Base-by-base conservation (phyloP, 352 stramenopile genomes). In the Pythium dissotocum region DNA sequence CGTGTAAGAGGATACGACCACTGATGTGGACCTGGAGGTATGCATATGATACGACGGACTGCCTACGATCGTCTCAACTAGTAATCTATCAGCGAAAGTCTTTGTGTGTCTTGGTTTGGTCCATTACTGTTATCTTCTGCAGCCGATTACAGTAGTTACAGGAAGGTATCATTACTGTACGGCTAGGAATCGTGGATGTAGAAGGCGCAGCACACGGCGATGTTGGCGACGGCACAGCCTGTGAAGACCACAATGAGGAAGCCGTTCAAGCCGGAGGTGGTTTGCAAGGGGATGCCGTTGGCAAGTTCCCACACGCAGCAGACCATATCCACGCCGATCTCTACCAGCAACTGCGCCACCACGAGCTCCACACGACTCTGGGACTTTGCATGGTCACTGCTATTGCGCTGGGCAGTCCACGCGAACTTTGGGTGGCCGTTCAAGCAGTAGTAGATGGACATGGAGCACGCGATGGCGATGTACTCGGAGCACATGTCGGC, bases 401-500 rank as follows among this genome's bases (percentile, higher is more conserved):
- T 60, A 44, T 3, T 21, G 16, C 40, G 32, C 0, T 66, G 46
- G n/a, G 33, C 7, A 36, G 32, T 53, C 70, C 70, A 80, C 12
- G 58, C 61, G 18, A 77, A 67, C 28, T 73, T 61, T 5, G 66
- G 44, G 38, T 76, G 60, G 7, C 33, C 57, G 10, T 59, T 56
- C 16, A 80, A 54, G 42, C 65, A 73, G 28, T 70, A 72, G 64
- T 70, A 72, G 21, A 75, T 79, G 7, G 73, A 74, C 21, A 71
- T 66, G n/a, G 70, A 73, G 52, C 67, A 80, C 33, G 58, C 62
- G 46, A 76, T 80, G 0, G 73, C 73, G 36, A 80, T 80, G 54
- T 76, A 73, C 62, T 80, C 70, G 26, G 73, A 80, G 64, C 66
- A 76, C 70, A 79, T 79, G 35, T 79, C 66, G 52, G 62, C 62